Evolutionary conservation across 305 asterid genomes (phyloP).

Genomic region (Withania somnifera): DNA sequence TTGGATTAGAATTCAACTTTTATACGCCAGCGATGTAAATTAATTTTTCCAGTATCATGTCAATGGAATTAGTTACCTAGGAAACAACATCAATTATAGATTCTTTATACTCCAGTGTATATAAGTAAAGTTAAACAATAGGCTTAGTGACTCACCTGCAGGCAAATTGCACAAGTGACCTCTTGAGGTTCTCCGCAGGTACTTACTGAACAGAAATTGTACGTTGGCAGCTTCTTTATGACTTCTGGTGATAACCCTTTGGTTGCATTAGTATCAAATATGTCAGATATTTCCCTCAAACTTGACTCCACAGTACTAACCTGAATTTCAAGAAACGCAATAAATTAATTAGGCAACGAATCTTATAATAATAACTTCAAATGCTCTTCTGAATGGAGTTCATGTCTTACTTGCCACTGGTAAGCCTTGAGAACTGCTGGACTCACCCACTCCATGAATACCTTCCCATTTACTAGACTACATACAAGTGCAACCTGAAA

Average conservation of each 20-base stretch:
- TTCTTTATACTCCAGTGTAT: neutral
- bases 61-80: neutral
- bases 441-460: conserved; percentile 94
- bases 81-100: neutral
- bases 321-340: conserved; percentile 20
- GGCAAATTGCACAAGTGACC: conserved; percentile 60
- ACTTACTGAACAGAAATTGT: conserved; percentile 14
- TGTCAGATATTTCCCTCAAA: conserved; percentile 64
- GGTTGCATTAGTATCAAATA: conserved; percentile 45
- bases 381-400: neutral
- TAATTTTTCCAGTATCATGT: neutral
- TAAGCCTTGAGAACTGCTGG: conserved; percentile 89
- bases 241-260: conserved; percentile 47
- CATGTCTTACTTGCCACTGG: conserved; percentile 68
- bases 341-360: neutral
- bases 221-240: conserved; percentile 46
- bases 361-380: neutral
- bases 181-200: conserved; percentile 15
- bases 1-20: neutral
- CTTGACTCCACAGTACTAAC: conserved; percentile 57
- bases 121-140: neutral
- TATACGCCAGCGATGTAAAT: neutral
- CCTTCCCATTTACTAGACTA: conserved; percentile 80
- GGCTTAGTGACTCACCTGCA: conserved; percentile 36
- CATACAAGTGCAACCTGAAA: conserved; percentile 69